Percentiles rank a stretch among this genome's conserved stretches.
Evolutionary conservation across 1,284 basidiomycete genomes (phyloP).

Genomic region (Apiotrichum montevideense): DNA sequence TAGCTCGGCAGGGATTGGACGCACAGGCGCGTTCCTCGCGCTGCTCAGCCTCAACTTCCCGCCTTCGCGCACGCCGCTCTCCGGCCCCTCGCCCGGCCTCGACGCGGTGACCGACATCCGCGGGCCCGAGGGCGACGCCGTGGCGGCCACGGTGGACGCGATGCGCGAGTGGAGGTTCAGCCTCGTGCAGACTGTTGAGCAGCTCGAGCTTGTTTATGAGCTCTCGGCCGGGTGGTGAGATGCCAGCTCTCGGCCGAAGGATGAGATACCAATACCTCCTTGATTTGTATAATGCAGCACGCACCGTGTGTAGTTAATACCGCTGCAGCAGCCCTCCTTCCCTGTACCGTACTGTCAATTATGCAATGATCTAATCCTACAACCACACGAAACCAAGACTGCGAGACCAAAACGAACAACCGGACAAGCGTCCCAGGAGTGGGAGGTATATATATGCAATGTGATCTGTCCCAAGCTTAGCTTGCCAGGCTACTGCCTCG

Average conservation of each 20-base stretch:
- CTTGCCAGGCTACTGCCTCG: too few relatives aligned
- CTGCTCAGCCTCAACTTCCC: conserved; percentile 28
- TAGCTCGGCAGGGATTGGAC: conserved; percentile 43
- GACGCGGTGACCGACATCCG: conserved; percentile 22
- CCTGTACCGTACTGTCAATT: too few relatives aligned
- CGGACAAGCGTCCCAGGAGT: too few relatives aligned
- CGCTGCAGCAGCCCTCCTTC: too few relatives aligned
- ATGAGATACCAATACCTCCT: background rate
- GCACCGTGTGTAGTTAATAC: too few relatives aligned
- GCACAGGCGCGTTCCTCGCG: conserved; percentile 41
- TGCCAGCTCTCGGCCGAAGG: too few relatives aligned
- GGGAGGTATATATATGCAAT: too few relatives aligned
- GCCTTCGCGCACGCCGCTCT: background rate
- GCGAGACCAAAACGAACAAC: background rate
- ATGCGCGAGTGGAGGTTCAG: conserved; percentile 35
- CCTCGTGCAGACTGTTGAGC: conserved; percentile 34
- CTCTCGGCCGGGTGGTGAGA: background rate
- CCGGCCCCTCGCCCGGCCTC: background rate
- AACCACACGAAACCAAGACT: background rate
- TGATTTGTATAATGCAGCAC: background rate
- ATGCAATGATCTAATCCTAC: background rate
- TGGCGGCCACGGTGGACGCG: conserved; percentile 30
- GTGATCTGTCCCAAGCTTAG: too few relatives aligned
- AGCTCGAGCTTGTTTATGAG: conserved; percentile 27
- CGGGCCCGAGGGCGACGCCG: conserved; percentile 26